Percentiles rank a stretch among this genome's conserved stretches.
Evolutionary conservation across 352 stramenopile genomes (phyloP).

Genomic region (Phytophthora pistaciae): DNA sequence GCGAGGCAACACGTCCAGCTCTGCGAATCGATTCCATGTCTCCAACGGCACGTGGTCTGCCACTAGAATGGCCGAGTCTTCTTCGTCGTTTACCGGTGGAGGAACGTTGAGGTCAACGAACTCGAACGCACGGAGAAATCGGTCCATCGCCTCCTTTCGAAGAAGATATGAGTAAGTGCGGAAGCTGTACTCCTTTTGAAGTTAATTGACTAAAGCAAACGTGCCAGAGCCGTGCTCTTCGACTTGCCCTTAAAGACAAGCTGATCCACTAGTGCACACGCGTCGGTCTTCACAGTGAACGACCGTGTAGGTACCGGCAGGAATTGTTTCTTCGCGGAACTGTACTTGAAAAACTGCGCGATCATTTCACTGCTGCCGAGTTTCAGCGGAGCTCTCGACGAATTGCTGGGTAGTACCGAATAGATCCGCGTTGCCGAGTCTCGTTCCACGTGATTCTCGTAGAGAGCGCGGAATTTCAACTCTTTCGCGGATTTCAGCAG

Average conservation of each 20-base stretch:
- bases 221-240: constrained; percentile 18
- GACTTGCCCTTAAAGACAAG: constrained; percentile 62
- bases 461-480: constrained; percentile 79
- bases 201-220: constrained; percentile 11
- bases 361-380: constrained; percentile 40
- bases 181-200: too few species aligned
- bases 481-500: constrained; percentile 79
- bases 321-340: constrained; percentile 86
- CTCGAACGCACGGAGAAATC: too few species aligned
- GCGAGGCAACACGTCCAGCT: too few species aligned
- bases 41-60: too few species aligned
- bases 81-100: too few species aligned
- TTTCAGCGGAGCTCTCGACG: constrained; percentile 36
- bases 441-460: constrained; percentile 67
- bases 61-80: too few species aligned
- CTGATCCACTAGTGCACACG: constrained; percentile 65
- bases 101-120: too few species aligned
- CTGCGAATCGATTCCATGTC: too few species aligned
- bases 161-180: too few species aligned
- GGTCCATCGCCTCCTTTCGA: too few species aligned
- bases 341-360: constrained; percentile 87
- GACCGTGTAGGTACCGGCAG: constrained; percentile 63
- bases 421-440: constrained; percentile 54
- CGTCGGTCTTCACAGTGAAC: constrained; percentile 83
- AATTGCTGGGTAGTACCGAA: constrained; percentile 40